Base-by-base conservation (phyloP, 305 asterid species). In the Rubia peregrina region DNA sequence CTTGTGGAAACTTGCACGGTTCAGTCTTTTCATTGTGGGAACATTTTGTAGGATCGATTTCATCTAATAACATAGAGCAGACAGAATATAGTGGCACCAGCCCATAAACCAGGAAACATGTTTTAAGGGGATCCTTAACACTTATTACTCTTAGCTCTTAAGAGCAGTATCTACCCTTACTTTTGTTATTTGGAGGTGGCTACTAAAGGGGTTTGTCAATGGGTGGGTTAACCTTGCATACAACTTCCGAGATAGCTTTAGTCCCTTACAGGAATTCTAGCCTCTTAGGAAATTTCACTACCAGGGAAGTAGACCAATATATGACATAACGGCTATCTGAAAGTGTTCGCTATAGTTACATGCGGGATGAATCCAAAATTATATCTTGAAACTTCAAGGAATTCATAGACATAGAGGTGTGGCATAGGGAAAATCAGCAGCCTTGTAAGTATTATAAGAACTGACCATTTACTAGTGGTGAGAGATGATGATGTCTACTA, bases 341-440 rank as follows among this genome's bases (percentile, higher is more conserved):
- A 11, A 42, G 17, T 46, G 70, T 42, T 7, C 46, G 46, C 55
- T 13, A 14, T 48, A 48, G 55, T 51, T 17, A 51, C 9, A 51
- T 5, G 57, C 22, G 59, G 14, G 42, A 36, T 64, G 33, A n/a
- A 12, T 7, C 1, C 7, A 65, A 38, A 51, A 1, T 11, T 21
- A 64, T 16, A 4, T 16, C 43, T 42, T 40, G 14, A 5, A 1
- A 51, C 26, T 10, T 26, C 22, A 48, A 44, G 59, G 33, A 71
- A 71, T 55, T 43, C 21, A 51, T 72, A 49, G 43, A 33, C 38
- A 72, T 51, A 30, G 61, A 51, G 51, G 46, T 26, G 67, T 46
- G 40, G 22, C 75, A 64, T 16, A 42, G 46, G 9, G 40, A 44
- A 46, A 63, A 14, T 11, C 41, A 40, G 49, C 41, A 5, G 19